Base-by-base conservation (phyloP, 2,329 filamentous ascomycete genomes). In the Fusarium penzigii region DNA sequence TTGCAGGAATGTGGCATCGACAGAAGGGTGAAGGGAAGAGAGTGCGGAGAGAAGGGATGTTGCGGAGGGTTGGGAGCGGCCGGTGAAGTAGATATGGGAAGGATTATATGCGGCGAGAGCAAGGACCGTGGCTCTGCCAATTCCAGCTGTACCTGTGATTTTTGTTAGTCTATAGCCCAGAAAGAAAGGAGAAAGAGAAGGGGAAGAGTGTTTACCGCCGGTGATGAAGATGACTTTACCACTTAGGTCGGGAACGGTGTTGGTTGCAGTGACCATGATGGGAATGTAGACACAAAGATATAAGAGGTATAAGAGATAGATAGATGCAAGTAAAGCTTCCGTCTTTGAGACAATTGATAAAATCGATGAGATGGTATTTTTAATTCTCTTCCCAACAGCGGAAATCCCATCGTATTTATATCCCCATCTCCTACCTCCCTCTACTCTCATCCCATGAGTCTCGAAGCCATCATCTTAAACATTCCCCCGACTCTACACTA, bases 1-100 rank as follows among this genome's bases (percentile, higher is more conserved):
- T 11, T 71, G 64, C 9, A 84, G 43, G 16, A 70, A 70, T 2
- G 66, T 69, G 5, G 62, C 50, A 10, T 52, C 36, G 1, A 55
- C 49, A 2, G 20, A 25, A 25, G 20, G 50, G 32, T 36, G 13
- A 11, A 36, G 32, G 20, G 20, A 25, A 47, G 53, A 75, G 63
- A 53, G 43, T 6, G 76, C 71, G 3, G 70, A 67, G 14, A 75
- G 66, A 40, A 82, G 76, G 9, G 75, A 71, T 8, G 74, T 69
- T 17, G 71, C 75, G 11, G 75, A 75, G 42, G 75, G 70, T 40
- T 64, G 68, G 17, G 70, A 77, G 42, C 81, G 77, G 3, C 79
- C 79, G 13, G 75, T 79, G 52, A 85, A 74, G 68, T 79, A 84
- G 54, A 85, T 78, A 50, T 80, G 75, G 1, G 70, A 68, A 2